Percentiles rank a stretch among this genome's conserved stretches.
These are phyloP conservation scores for Saitozyma sp. DNA, from an alignment of 768 basidiomycete genomes.

Conservation along the genomic window DNA sequence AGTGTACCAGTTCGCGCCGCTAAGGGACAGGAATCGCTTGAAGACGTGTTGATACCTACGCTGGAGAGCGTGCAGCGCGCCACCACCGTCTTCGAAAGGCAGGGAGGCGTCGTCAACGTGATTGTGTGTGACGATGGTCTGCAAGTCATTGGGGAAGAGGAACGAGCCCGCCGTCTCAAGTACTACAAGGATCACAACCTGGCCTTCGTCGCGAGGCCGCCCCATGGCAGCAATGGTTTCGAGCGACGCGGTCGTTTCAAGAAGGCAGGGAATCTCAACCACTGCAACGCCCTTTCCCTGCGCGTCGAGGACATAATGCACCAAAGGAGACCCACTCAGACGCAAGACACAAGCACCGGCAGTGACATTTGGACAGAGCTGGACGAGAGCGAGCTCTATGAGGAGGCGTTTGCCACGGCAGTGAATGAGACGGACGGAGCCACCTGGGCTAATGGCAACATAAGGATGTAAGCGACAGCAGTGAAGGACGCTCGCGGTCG, in stretches of 20 bases:
- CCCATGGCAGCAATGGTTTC: conserved; percentile 69
- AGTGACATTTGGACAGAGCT: conserved; percentile 62
- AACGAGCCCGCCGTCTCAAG: conserved; percentile 64
- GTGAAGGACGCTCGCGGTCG: not conserved
- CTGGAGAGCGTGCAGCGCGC: conserved; percentile 77
- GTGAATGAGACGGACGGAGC: conserved; percentile 64
- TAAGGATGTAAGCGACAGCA: conserved; percentile 60
- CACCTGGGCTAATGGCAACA: conserved; percentile 70
- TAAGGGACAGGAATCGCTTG: conserved; percentile 54
- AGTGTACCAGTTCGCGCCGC: too few relatives aligned
- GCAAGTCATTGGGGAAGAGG: conserved; percentile 64
- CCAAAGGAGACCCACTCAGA: conserved; percentile 57
- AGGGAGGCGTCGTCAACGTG: conserved; percentile 77
- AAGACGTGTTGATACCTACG: conserved; percentile 58
- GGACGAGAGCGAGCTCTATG: conserved; percentile 64
- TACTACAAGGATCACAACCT: conserved; percentile 73
- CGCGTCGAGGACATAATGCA: conserved; percentile 60
- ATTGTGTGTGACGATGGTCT: conserved; percentile 81
- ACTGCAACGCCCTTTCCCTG: conserved; percentile 68
- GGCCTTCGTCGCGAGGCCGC: conserved; percentile 82
- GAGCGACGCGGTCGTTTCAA: conserved; percentile 86
- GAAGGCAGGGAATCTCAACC: conserved; percentile 76
- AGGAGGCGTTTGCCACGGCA: conserved; percentile 69
- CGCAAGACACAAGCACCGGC: too few relatives aligned
- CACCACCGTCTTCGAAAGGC: conserved; percentile 81